Conservation (phyloP, 2,329 filamentous ascomycete species). For the Arthrobotrys entomopaga region DNA sequence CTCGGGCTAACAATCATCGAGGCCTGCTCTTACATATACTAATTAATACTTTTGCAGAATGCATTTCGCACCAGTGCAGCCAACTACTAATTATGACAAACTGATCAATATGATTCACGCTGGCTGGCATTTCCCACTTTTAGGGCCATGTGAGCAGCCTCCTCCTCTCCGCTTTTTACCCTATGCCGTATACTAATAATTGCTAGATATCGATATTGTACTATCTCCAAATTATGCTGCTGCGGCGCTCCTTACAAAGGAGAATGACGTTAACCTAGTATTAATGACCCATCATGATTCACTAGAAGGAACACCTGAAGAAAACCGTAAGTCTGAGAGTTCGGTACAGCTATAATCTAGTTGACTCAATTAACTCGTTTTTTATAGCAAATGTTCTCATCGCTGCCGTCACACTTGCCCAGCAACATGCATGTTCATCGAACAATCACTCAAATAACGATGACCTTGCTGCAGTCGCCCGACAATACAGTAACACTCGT, state of each 20-base stretch:
- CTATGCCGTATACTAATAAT: background rate
- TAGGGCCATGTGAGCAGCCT: constrained; percentile 31
- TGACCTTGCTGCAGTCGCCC: constrained; percentile 64
- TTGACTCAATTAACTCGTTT: constrained; percentile 6
- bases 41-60: constrained; percentile 38
- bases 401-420: constrained; percentile 63
- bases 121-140: constrained; percentile 58
- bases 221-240: constrained; percentile 66
- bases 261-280: constrained; percentile 63
- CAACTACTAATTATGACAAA: constrained; percentile 52
- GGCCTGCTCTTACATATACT: background rate
- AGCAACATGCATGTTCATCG: constrained; percentile 63
- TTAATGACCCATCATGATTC: constrained; percentile 62
- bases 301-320: constrained; percentile 59
- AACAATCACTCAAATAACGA: constrained; percentile 65
- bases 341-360: background rate
- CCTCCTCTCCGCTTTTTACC: too few relatives aligned
- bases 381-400: constrained; percentile 59
- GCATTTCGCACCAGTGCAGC: constrained; percentile 50
- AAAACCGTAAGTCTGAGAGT: constrained; percentile 34
- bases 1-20: background rate
- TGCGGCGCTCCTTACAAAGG: constrained; percentile 63
- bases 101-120: constrained; percentile 59
- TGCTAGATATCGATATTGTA: constrained; percentile 62
- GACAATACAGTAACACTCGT: constrained; percentile 47